Base-by-base conservation (phyloP, 768 basidiomycete genomes). In the Boletus barrowsii region DNA sequence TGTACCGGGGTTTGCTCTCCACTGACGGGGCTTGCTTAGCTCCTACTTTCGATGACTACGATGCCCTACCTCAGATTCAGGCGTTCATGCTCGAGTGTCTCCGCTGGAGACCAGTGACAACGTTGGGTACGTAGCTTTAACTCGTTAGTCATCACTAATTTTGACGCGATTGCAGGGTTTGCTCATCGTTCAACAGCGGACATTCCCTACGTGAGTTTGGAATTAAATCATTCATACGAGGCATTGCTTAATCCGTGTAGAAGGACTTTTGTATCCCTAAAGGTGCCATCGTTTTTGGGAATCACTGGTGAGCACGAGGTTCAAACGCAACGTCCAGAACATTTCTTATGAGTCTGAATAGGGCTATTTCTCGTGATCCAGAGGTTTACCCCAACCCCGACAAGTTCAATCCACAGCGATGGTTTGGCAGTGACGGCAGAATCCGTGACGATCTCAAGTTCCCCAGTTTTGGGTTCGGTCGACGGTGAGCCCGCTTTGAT, bases 131-230 rank as follows among this genome's bases (percentile, higher is more conserved):
- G 55, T 42, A 45, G 4, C 9, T 46, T 36, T 1, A 32, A 15
- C 32, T 26, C 29, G 33, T 10, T 17, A 9, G 22, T 9, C 15
- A 7, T 47, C 40, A 4, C 22, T 5, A 10, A 1, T 36, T 30
- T 40, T 58, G 46, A 68, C 9, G 4, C 11, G 3, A 7, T 46
- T 30, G 3, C 45, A 65, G 86, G 86, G 1, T 84, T 87, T 57
- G 75, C 83, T 4, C 87, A 90, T 58, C 79, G 79, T 42, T 80
- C 86, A 2, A 82, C 80, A 2, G 79, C 79, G 51, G 86, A 88
- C 47, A 79, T 90, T 30, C 64, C 80, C 24, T 88, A 83, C 76
- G 84, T 83, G 51, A 57, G 68, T 68, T 44, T 39, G n/a, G 14
- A 6, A 3, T 9, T 18, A 9, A 7, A 32, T 8, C 11, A 29